A percentile compares a stretch with the other conserved stretches of the same genome.
Conservation (phyloP, 257 asterid genomes). For the Pogostemon cablin region DNA sequence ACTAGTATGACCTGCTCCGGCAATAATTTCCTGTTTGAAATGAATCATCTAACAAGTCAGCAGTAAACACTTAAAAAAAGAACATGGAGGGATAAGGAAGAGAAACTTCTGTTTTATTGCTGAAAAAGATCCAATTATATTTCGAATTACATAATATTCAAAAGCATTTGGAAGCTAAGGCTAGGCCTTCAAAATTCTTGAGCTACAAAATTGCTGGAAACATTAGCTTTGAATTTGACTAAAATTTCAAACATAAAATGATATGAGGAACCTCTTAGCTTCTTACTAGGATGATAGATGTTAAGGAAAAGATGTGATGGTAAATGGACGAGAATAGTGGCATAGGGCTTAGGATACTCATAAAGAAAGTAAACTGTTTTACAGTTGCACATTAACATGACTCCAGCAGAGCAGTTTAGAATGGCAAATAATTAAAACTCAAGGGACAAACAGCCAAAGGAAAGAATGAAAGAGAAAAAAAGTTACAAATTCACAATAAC, state of each 20-base stretch:
- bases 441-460: not conserved
- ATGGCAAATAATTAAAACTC: not conserved
- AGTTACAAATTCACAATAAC: not conserved
- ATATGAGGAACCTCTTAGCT: not conserved
- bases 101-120: not conserved
- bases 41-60: slow-evolving; percentile 27
- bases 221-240: slow-evolving; percentile 1
- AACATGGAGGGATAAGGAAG: not conserved
- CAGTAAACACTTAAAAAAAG: not conserved
- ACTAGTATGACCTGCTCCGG: slow-evolving; percentile 96
- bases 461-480: not conserved
- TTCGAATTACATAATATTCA: not conserved
- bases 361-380: slow-evolving; percentile 3
- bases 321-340: not conserved
- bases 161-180: not conserved
- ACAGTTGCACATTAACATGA: not conserved
- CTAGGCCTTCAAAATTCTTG: slow-evolving; percentile 7
- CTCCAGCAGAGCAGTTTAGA: not conserved
- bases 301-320: slow-evolving; percentile 2
- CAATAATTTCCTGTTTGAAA: slow-evolving; percentile 75
- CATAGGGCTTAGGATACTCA: not conserved
- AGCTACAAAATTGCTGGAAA: not conserved
- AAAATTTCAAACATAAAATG: not conserved
- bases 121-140: slow-evolving; percentile 8
- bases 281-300: slow-evolving; percentile 6